phyloP scores from a whole-genome alignment of 805 yeast genomes.

The Hermanozyma aechmeae region DNA sequence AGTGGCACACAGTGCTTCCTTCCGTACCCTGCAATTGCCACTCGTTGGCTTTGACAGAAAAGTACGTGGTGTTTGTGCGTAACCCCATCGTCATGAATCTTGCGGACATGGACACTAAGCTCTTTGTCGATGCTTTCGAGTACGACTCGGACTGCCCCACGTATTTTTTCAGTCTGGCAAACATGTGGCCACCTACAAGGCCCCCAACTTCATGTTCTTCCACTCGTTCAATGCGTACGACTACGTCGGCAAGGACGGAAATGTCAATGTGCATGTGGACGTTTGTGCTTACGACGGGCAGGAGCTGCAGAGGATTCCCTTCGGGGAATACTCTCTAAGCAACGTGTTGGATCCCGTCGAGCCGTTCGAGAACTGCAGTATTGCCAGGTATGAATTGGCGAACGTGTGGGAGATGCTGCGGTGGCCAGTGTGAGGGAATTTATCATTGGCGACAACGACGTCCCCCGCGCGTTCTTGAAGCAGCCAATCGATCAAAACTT shows the following conservation, averaged over 20 bases:
- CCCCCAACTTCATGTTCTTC: constrained; percentile 1
- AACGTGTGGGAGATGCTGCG: too few species aligned
- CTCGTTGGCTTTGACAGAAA: constrained; percentile 1
- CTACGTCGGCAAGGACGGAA: neutral
- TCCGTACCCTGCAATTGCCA: neutral
- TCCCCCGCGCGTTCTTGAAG: too few species aligned
- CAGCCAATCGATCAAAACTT: too few species aligned
- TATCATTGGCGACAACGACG: too few species aligned
- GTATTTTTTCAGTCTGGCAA: neutral
- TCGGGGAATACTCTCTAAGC: neutral
- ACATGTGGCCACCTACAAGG: neutral
- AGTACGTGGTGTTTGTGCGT: neutral
- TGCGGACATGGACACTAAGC: neutral
- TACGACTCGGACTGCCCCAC: constrained; percentile 1
- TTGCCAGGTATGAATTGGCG: too few species aligned
- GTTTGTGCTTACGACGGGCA: constrained; percentile 1
- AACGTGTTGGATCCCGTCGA: constrained; percentile 1
- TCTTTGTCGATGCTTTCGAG: neutral
- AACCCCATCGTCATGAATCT: neutral
- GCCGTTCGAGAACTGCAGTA: neutral
- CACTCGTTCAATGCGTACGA: constrained; percentile 1
- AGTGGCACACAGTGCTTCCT: constrained; percentile 1
- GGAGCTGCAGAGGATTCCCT: neutral
- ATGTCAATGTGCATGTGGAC: neutral
- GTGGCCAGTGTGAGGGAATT: too few species aligned